A percentile compares a stretch with the other conserved stretches of the same genome.
Conservation (phyloP, 2,329 filamentous ascomycete genomes). For the Endocalyx cinctus region DNA sequence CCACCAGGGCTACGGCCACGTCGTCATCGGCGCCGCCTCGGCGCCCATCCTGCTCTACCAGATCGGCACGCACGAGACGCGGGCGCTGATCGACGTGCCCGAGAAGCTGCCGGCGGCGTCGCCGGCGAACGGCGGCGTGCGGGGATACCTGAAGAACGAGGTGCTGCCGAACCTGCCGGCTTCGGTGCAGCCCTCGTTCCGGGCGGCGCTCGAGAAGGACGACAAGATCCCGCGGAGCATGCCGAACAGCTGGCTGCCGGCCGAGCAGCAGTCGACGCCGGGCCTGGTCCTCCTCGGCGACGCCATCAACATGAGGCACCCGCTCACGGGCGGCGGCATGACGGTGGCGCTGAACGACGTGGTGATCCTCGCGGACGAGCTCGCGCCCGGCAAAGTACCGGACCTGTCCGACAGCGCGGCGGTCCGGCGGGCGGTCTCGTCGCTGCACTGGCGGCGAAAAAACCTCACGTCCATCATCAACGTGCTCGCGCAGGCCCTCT, state of each 20-base stretch:
- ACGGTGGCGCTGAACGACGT: constrained; percentile 95
- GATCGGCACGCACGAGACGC: constrained; percentile 91
- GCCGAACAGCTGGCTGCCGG: constrained; percentile 93
- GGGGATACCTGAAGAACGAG: constrained; percentile 73
- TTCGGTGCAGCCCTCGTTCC: constrained; percentile 67
- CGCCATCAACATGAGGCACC: constrained; percentile 99
- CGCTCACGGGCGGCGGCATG: constrained; percentile 95
- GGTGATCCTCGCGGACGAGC: constrained; percentile 67
- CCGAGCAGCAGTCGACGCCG: constrained; percentile 62
- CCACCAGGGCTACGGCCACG: constrained; percentile 72
- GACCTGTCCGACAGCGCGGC: constrained; percentile 61
- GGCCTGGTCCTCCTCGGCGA: constrained; percentile 84
- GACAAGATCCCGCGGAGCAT: constrained; percentile 76
- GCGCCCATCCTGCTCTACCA: constrained; percentile 87
- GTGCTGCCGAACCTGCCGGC: constrained; percentile 75
- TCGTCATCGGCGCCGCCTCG: constrained; percentile 73
- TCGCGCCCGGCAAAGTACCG: constrained; percentile 65
- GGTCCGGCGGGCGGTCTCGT: constrained; percentile 63
- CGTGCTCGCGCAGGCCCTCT: constrained; percentile 93
- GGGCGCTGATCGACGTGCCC: constrained; percentile 84
- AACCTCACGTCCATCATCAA: constrained; percentile 83
- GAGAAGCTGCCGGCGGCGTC: constrained; percentile 70
- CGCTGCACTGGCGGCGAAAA: constrained; percentile 88
- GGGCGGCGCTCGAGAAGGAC: constrained; percentile 65
- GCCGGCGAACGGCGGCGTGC: constrained; percentile 72